These are phyloP conservation scores for Byssochlamys sp. DNA, from an alignment of 2,329 filamentous ascomycete species.

Conservation along the genomic window DNA sequence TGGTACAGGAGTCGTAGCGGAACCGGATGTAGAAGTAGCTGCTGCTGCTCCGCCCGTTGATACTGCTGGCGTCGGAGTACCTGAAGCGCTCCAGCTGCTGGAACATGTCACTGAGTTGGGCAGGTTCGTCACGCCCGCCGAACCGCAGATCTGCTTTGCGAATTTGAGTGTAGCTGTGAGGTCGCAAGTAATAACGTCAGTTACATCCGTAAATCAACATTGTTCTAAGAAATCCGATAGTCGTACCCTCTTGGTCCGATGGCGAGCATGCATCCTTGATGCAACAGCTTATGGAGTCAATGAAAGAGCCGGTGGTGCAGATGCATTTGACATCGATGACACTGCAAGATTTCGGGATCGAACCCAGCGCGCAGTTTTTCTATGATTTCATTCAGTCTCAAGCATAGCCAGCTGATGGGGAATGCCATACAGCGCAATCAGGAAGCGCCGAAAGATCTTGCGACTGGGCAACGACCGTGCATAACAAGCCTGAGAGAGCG, in stretches of 20 bases:
- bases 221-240: conserved; percentile 3
- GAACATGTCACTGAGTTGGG: conserved; percentile 23
- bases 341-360: conserved; percentile 31
- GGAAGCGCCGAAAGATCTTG: conserved; percentile 41
- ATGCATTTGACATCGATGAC: conserved; percentile 40
- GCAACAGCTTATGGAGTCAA: conserved; percentile 43
- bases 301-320: conserved; percentile 38
- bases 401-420: neutral
- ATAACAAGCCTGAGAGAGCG: conserved; percentile 45
- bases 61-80: conserved; percentile 7
- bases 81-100: conserved; percentile 4
- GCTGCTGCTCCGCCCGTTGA: conserved; percentile 6
- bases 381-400: conserved; percentile 10
- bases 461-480: conserved; percentile 41
- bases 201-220: neutral
- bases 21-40: neutral
- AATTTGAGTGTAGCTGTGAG: conserved; percentile 25
- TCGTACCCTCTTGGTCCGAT: conserved; percentile 33
- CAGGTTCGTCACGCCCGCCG: conserved; percentile 27
- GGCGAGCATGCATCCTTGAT: conserved; percentile 35
- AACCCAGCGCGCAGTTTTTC: conserved; percentile 33
- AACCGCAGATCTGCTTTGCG: conserved; percentile 30
- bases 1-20: neutral
- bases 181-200: conserved; percentile 3
- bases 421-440: conserved; percentile 45